Evolutionary conservation across 2,329 filamentous ascomycete genomes (phyloP).

Genomic region (Fusarium palustre): DNA sequence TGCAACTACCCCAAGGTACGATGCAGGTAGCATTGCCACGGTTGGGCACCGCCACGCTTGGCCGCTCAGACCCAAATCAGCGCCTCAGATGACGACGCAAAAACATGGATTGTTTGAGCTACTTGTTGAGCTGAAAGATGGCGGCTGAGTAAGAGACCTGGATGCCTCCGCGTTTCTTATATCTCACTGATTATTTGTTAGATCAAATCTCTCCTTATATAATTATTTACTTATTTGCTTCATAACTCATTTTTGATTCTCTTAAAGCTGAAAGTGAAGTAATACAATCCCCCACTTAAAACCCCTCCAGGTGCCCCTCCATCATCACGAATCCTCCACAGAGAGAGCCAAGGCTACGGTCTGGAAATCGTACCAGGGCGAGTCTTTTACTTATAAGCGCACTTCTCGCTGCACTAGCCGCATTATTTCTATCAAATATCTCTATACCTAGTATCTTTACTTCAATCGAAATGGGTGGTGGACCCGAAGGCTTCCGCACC

Average conservation of each 20-base stretch:
- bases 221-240: neutral
- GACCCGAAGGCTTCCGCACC: conserved; percentile 67
- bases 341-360: conserved; percentile 17
- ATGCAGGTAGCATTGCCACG: conserved; percentile 30
- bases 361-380: conserved; percentile 22
- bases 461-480: conserved; percentile 56
- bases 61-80: conserved; percentile 27
- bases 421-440: conserved; percentile 27
- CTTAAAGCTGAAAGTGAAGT: conserved; percentile 13
- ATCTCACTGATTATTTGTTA: conserved; percentile 19
- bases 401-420: conserved; percentile 3
- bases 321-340: conserved; percentile 40
- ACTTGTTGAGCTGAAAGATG: conserved; percentile 11
- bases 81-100: conserved; percentile 41
- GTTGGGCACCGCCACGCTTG: conserved; percentile 38
- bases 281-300: conserved; percentile 30
- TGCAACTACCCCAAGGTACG: conserved; percentile 8
- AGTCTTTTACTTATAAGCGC: conserved; percentile 25
- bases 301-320: conserved; percentile 31
- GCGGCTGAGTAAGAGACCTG: conserved; percentile 38
- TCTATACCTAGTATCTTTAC: neutral
- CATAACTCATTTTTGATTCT: neutral
- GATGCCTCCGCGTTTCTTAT: conserved; percentile 33
- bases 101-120: conserved; percentile 13
- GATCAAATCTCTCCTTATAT: neutral